Evolutionary conservation across 1,284 basidiomycete genomes (phyloP), one percentile per base, ranked within the genome.

Genomic region (Pisolithus thermaeus): DNA sequence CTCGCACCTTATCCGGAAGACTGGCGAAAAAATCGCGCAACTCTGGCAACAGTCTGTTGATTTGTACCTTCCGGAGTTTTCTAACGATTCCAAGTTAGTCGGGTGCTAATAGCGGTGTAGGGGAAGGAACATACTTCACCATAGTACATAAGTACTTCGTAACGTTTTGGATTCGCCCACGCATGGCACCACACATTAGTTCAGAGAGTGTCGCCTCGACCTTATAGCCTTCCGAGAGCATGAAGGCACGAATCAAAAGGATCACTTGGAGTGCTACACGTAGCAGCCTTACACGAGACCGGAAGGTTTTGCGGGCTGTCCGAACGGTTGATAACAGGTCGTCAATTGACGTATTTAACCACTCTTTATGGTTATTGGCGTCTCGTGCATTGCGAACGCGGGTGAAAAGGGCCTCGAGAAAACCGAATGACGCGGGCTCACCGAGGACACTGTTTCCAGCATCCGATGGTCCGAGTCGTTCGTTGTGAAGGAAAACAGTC

Each of bases 211-310:
- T 61, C 47, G 60, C 59, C 36, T 61, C 65, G 38, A 40, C 52
- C 44, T 68, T 75, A 56, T 77, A 71, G 2, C 75, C 76, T 12
- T 73, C 59, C 1, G 65, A 58, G 11, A 63, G 52, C 60, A 83
- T 65, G 38, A 76, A 73, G 3, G 58, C 57, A 45, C 77, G 75
- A 1, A 83, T 61, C 1, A 69, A 57, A 8, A 68, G 59, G 45
- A 81, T 57, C n/a, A 83, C 52, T 7, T 66, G 61, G 51, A 82
- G 78, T 3, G 73, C 79, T 1, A 80, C 56, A 6, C 77, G 76
- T 43, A 80, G 55, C 23, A 65, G 61, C 25, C 68, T 67, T 3
- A 68, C 61, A 16, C 62, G 63, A 30, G 54, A 47, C 22, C 59
- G 63, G 53, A 82, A 77, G 0, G 57, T 49, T 1, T 37, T 44